Conservation (phyloP, 2,329 filamentous ascomycete genomes). For the Colletotrichum limetticola region DNA sequence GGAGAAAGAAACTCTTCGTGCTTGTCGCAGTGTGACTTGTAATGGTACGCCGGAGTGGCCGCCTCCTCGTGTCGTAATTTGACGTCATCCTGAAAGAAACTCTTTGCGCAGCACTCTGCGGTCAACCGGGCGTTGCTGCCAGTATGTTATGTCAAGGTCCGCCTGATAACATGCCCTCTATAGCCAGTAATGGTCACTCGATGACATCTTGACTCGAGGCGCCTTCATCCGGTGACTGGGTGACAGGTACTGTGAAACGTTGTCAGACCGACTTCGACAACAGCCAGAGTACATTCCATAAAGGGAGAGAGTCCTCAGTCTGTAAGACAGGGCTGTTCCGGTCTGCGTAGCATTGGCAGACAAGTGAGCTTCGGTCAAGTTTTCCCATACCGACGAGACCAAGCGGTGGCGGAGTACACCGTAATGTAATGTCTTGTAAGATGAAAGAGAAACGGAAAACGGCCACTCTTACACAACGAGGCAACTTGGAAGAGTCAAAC, state of each 20-base stretch:
- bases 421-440: neutral
- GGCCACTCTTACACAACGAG: neutral
- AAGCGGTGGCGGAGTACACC: neutral
- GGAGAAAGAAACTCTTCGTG: neutral
- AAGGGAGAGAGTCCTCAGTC: neutral
- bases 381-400: neutral
- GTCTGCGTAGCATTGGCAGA: neutral
- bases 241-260: too few species aligned
- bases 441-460: neutral
- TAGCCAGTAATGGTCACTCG: neutral
- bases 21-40: neutral
- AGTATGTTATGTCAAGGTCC: neutral
- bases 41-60: neutral
- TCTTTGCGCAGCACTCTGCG: neutral
- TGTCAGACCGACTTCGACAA: too few species aligned
- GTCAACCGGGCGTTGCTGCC: neutral
- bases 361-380: neutral
- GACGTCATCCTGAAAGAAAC: neutral
- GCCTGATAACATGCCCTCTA: neutral
- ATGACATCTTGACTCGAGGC: neutral
- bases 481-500: neutral
- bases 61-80: neutral
- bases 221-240: too few species aligned
- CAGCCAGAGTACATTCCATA: neutral
- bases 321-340: neutral